Base-by-base conservation (phyloP, 306 rosid species). In the Acacia confusa region DNA sequence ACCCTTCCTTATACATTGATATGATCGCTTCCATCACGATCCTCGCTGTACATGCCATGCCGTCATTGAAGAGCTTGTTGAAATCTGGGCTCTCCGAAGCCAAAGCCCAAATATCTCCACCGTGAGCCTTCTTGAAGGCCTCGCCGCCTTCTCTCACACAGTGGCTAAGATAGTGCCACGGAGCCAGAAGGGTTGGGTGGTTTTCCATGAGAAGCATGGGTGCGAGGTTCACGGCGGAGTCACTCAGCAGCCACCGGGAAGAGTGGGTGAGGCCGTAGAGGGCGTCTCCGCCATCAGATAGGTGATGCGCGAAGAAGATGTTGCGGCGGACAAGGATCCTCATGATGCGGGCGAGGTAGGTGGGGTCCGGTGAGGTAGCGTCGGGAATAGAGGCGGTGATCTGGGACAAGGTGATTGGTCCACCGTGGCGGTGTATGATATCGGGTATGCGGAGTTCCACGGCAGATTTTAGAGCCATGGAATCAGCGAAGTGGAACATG, bases 211-310 rank as follows among this genome's bases (percentile, higher is more conserved):
- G 6, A 25, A 32, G 25, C 55, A 19, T 7, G n/a, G 52, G 53
- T 3, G 20, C 32, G 0, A 70, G 74, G 36, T 1, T 70, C 11
- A 45, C 1, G 41, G 27, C 72, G 7, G 40, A 61, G 14, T n/a
- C 74, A 44, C 28, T 1, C 0, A 77, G 3, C 16, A 77, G 74
- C 73, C 81, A 77, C 7, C 81, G 13, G 0, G 81, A 77, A 20
- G 73, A 41, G 81, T 32, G 15, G 25, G 72, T 66, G 24, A 66
- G 36, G 25, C 45, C 15, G 47, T 66, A 34, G 25, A 66, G 16
- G 15, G 24, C 36, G 44, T 65, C 70, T 32, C 70, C 44, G 13
- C 70, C 25, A 44, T 32, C 13, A 0, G 70, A 17, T 2, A 44
- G 43, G 68, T 4, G 36, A 4, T 63, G 20, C 6, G 24, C 70